Percentiles rank a stretch among this genome's conserved stretches.
Evolutionary conservation across 1,139 yeast genomes (phyloP).

Genomic region (Oligophagozyma castellii): DNA sequence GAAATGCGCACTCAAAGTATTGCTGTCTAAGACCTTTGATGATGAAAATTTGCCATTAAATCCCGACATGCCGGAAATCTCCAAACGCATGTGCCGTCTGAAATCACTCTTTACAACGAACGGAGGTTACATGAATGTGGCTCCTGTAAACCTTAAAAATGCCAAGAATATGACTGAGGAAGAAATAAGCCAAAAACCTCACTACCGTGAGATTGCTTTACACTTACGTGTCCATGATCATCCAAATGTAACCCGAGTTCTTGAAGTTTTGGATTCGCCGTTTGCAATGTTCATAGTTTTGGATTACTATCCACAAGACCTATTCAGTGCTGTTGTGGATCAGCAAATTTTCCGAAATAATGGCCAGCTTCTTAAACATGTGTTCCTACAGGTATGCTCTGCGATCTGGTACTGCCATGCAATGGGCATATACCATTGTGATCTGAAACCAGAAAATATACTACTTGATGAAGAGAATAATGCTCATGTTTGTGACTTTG

Average conservation of each 20-base stretch:
- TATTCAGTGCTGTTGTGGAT: constrained; percentile 70
- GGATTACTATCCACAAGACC: constrained; percentile 75
- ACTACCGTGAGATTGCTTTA: constrained; percentile 49
- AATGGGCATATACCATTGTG: constrained; percentile 68
- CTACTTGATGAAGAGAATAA: constrained; percentile 48
- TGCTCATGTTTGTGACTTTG: constrained; percentile 70
- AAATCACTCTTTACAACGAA: constrained; percentile 16
- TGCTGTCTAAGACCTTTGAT: constrained; percentile 26
- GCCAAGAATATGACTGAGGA: constrained; percentile 12
- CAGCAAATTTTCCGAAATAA: constrained; percentile 27
- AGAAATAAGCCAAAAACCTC: constrained; percentile 16
- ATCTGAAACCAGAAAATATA: constrained; percentile 81
- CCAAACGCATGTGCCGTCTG: constrained; percentile 19
- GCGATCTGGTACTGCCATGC: constrained; percentile 60
- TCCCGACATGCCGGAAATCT: constrained; percentile 11
- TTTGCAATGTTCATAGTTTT: constrained; percentile 53
- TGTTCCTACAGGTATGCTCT: constrained; percentile 62
- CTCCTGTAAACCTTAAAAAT: constrained; percentile 21
- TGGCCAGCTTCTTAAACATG: constrained; percentile 42
- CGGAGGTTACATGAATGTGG: constrained; percentile 16
- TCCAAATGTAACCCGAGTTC: constrained; percentile 63
- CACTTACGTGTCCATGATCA: constrained; percentile 67
- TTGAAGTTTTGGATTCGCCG: constrained; percentile 50
- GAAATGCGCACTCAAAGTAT: constrained; percentile 59
- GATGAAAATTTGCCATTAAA: constrained; percentile 3